Evolutionary conservation across 2,329 filamentous ascomycete species (phyloP), one percentile per base, ranked within the genome.

Genomic region (Dissoconium aciculare): DNA sequence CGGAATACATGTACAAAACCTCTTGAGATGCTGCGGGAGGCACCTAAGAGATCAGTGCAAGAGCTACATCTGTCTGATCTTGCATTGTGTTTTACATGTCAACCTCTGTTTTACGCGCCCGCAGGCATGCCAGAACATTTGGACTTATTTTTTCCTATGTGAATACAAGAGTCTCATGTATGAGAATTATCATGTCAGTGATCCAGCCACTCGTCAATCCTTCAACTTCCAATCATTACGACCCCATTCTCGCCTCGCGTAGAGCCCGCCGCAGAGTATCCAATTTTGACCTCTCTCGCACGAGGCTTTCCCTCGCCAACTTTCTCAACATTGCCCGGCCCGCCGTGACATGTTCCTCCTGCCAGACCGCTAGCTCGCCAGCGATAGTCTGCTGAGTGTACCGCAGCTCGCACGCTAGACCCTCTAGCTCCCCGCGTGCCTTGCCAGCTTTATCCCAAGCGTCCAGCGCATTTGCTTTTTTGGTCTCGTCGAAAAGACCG

Each of bases 301-400:
- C 71, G 15, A 95, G 63, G 68, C 85, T 84, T 17, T 72, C 71
- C 47, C 66, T 69, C 11, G 80, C 87, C 44, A 92, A 71, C 27
- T 83, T 74, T 41, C 67, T 71, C 38, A 94, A 69, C 15, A 82
- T 80, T 35, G 69, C 69, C 37, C 74, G 64, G 1, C 80, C 84
- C 58, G 81, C 73, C 46, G 70, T 72, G 42, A 83, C 81, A 48
- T 92, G 74, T 60, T 84, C 71, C 24, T 91, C 83, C 49, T 93
- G 85, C 83, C 89, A 98, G 11, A 81, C 84, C 1, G 89, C 89
- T 33, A 98, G 56, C 58, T 98, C 89, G 2, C 74, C 69, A 5
- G 91, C 87, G 14, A 95, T 87, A 10, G 87, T 83, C 54, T 91
- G 82, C 58, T 94, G 87, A 28, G 85, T 93, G 54, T 89, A 93